These are phyloP conservation scores for Aspergillus sergii DNA, from an alignment of 2,329 filamentous ascomycete genomes.

Conservation along the genomic window DNA sequence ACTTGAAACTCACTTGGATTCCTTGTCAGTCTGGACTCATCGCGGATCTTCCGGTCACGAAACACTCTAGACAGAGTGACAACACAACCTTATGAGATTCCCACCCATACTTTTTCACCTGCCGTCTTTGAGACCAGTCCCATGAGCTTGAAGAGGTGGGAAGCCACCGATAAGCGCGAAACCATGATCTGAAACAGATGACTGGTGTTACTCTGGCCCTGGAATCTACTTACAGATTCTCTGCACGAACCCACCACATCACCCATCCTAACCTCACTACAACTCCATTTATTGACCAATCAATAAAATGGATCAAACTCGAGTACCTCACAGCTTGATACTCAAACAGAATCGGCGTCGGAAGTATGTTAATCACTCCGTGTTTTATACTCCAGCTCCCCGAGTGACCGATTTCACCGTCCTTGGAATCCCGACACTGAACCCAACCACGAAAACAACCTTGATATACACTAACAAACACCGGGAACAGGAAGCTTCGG, in stretches of 20 bases:
- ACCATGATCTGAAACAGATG: too few relatives aligned
- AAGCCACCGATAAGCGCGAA: too few relatives aligned
- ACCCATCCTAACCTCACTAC: neutral
- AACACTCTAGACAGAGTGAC: too few relatives aligned
- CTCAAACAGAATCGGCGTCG: neutral
- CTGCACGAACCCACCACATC: neutral
- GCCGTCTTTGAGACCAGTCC: too few relatives aligned
- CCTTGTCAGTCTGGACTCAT: too few relatives aligned
- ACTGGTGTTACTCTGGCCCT: too few relatives aligned
- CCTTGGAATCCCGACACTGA: neutral
- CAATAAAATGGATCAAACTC: neutral
- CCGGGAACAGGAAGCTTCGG: conserved; percentile 15
- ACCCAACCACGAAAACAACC: neutral
- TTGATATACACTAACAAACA: neutral
- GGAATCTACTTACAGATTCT: too few relatives aligned
- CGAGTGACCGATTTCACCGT: neutral
- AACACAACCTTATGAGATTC: too few relatives aligned
- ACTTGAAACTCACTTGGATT: neutral
- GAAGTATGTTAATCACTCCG: neutral
- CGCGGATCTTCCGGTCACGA: too few relatives aligned
- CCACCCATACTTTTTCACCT: too few relatives aligned
- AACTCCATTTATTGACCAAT: too few relatives aligned
- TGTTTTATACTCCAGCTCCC: neutral
- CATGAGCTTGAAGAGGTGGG: too few relatives aligned
- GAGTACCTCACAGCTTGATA: rapidly evolving